Evolutionary conservation across 495 filamentous ascomycete species (phyloP).

Genomic region (Tuber calosporum): DNA sequence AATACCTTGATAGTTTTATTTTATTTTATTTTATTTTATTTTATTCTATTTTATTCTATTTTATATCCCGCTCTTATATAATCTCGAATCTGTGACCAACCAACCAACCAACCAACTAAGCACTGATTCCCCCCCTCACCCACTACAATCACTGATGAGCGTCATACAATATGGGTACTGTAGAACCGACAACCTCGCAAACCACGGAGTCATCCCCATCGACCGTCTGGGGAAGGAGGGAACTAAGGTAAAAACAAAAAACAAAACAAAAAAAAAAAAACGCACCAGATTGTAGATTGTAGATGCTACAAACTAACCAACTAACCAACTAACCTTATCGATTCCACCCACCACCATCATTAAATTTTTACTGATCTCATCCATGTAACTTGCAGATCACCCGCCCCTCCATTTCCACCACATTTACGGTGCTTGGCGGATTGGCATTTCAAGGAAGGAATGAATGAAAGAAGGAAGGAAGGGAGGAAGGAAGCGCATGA

Average conservation of each 20-base stretch:
- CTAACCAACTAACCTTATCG: slow-evolving; percentile 5
- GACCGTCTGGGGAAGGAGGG: not conserved
- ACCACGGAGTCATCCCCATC: not conserved
- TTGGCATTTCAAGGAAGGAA: not conserved
- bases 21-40: not conserved
- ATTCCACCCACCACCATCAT: not conserved
- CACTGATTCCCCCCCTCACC: not conserved
- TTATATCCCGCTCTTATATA: not conserved
- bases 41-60: not conserved
- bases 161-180: not conserved
- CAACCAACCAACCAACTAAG: not conserved
- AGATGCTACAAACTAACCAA: too few relatives aligned
- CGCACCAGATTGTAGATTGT: not conserved
- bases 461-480: not conserved
- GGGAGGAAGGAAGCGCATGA: too few relatives aligned
- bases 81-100: not conserved
- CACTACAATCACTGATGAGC: not conserved
- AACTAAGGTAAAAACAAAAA: too few relatives aligned
- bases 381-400: slow-evolving; percentile 2
- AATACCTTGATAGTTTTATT: not conserved
- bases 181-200: not conserved
- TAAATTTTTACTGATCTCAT: not conserved
- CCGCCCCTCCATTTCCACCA: not conserved
- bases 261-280: not conserved
- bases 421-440: not conserved